phyloP scores from a whole-genome alignment of 352 stramenopile genomes.

The Globisporangium paroecandrum region DNA sequence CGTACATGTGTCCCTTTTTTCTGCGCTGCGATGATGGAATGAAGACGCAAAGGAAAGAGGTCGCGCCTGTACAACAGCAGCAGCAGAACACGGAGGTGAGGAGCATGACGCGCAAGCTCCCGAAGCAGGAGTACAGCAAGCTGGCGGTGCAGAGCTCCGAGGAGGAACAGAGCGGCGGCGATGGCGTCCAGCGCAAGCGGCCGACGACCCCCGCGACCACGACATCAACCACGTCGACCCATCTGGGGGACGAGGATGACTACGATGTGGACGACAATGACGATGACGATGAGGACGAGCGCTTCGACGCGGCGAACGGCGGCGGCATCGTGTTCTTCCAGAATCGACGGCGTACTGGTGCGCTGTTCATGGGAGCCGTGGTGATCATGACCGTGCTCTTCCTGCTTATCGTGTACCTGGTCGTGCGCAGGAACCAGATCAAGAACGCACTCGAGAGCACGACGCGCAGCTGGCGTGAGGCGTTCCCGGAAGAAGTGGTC shows the following conservation, averaged over 20 bases:
- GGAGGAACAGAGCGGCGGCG: conserved; percentile 7
- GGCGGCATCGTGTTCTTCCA: conserved; percentile 3
- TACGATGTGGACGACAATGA: background rate
- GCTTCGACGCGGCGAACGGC: conserved; percentile 7
- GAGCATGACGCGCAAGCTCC: conserved; percentile 24
- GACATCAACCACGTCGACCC: background rate
- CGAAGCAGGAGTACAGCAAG: conserved; percentile 18
- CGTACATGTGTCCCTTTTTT: background rate
- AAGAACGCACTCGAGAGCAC: conserved; percentile 26
- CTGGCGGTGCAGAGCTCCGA: conserved; percentile 10
- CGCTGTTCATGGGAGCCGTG: conserved; percentile 27
- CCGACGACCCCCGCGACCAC: background rate
- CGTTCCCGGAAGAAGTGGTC: conserved; percentile 21
- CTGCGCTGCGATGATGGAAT: background rate
- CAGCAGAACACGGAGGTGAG: background rate
- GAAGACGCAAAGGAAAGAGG: background rate
- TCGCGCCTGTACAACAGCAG: background rate
- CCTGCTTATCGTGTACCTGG: conserved; percentile 40
- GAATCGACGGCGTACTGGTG: conserved; percentile 19
- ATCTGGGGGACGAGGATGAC: background rate
- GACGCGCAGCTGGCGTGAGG: conserved; percentile 23
- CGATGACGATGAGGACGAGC: conserved; percentile 12
- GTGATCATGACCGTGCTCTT: conserved; percentile 32
- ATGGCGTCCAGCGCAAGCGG: conserved; percentile 4
- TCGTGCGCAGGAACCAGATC: conserved; percentile 34